Evolutionary conservation across 176 grass and related monocot species (phyloP).

Genomic region (Aegilops sharonensis): DNA sequence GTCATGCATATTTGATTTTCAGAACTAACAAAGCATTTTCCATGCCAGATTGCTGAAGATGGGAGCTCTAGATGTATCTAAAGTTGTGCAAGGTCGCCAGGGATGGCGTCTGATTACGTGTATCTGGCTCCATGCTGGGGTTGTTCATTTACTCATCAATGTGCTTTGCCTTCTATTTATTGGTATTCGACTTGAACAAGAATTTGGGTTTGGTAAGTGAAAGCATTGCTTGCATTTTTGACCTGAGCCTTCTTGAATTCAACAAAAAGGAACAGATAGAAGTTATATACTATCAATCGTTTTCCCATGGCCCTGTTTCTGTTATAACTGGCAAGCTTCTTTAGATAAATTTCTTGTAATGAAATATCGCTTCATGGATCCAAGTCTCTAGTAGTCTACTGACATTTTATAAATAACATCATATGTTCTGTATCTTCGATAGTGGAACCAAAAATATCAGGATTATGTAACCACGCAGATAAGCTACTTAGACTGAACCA

Average conservation of each 20-base stretch:
- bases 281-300: neutral
- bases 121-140: slow-evolving; percentile 82
- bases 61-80: slow-evolving; percentile 69
- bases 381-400: neutral
- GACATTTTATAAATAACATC: neutral
- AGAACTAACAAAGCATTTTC: neutral
- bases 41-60: slow-evolving; percentile 74
- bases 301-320: neutral
- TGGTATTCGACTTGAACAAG: slow-evolving; percentile 77
- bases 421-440: neutral
- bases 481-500: slow-evolving; percentile 4
- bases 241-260: neutral
- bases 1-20: neutral
- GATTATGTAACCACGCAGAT: neutral
- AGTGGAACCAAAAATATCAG: neutral
- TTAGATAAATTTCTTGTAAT: neutral
- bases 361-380: neutral
- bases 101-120: slow-evolving; percentile 79
- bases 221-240: neutral
- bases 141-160: slow-evolving; percentile 80
- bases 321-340: neutral
- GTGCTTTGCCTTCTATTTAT: slow-evolving; percentile 74
- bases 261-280: neutral
- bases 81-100: slow-evolving; percentile 57
- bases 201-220: slow-evolving; percentile 73